A percentile compares a stretch with the other conserved stretches of the same genome.
Evolutionary conservation across 495 filamentous ascomycete species (phyloP).

Genomic region (Hypomontagnella submonticulosa): DNA sequence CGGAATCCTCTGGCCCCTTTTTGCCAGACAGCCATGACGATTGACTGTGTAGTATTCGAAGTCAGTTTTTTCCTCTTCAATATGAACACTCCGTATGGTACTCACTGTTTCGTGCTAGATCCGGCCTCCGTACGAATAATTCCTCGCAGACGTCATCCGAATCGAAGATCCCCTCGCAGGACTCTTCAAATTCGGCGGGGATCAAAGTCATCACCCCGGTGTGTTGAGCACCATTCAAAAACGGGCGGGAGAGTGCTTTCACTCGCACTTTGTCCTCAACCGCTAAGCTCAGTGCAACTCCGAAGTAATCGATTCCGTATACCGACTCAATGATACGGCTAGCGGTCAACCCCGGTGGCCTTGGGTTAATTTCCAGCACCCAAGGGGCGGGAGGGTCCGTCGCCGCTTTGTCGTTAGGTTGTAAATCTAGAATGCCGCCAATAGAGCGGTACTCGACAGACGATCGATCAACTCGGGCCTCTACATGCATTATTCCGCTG

Average conservation of each 20-base stretch:
- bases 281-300: constrained; percentile 45
- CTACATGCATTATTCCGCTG: constrained; percentile 46
- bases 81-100: neutral
- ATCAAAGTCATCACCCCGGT: constrained; percentile 43
- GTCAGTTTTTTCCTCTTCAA: constrained; percentile 2
- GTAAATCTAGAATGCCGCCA: constrained; percentile 31
- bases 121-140: constrained; percentile 45
- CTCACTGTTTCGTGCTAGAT: constrained; percentile 45
- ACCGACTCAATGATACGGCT: constrained; percentile 47
- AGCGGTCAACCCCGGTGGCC: constrained; percentile 49
- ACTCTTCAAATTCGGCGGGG: constrained; percentile 40
- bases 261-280: constrained; percentile 45
- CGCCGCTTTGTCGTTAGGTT: constrained; percentile 1
- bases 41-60: constrained; percentile 25
- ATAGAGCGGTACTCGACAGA: constrained; percentile 36
- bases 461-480: constrained; percentile 43
- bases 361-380: constrained; percentile 54
- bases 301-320: constrained; percentile 58
- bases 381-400: constrained; percentile 35
- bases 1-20: constrained; percentile 47
- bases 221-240: constrained; percentile 44
- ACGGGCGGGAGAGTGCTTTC: constrained; percentile 45
- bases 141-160: constrained; percentile 54
- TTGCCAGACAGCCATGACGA: constrained; percentile 44
- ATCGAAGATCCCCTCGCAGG: constrained; percentile 50